Evolutionary conservation across 805 yeast species (phyloP).

Genomic region (Teunomyces gatunensis): DNA sequence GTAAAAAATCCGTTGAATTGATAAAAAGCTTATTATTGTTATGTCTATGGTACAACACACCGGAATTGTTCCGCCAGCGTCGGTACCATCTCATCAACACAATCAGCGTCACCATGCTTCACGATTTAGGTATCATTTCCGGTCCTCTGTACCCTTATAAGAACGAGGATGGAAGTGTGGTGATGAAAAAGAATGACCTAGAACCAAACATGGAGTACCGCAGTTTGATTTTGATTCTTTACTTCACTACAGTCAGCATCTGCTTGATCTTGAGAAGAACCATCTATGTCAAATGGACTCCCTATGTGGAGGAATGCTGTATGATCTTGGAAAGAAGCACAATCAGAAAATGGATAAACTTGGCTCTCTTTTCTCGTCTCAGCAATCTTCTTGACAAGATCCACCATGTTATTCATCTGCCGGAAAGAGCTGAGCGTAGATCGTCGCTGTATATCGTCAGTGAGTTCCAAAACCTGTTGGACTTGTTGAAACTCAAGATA

Average conservation of each 20-base stretch:
- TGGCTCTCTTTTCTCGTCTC: slow-evolving; percentile 60
- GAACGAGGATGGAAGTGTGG: slow-evolving; percentile 10
- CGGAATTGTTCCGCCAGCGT: slow-evolving; percentile 78
- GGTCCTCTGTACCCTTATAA: slow-evolving; percentile 30
- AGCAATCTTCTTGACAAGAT: slow-evolving; percentile 62
- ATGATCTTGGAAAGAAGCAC: slow-evolving; percentile 39
- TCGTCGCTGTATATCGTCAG: slow-evolving; percentile 39
- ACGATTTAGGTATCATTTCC: slow-evolving; percentile 73
- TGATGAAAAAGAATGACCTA: not conserved
- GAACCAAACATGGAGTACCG: slow-evolving; percentile 42
- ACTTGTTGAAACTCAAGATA: slow-evolving; percentile 37
- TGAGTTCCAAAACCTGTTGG: slow-evolving; percentile 51
- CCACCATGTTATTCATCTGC: slow-evolving; percentile 46
- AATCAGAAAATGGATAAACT: slow-evolving; percentile 30
- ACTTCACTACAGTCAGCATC: slow-evolving; percentile 59
- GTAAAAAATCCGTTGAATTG: slow-evolving; percentile 68
- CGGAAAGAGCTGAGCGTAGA: slow-evolving; percentile 24
- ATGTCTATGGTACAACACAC: slow-evolving; percentile 78
- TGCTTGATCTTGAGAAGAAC: slow-evolving; percentile 65
- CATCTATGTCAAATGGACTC: slow-evolving; percentile 61
- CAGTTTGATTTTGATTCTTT: slow-evolving; percentile 55
- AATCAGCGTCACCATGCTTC: slow-evolving; percentile 64
- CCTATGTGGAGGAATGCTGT: slow-evolving; percentile 63
- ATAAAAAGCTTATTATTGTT: slow-evolving; percentile 60
- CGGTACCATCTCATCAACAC: slow-evolving; percentile 69